Base-by-base conservation (phyloP, 352 stramenopile genomes). In the Globisporangium yorkense region DNA sequence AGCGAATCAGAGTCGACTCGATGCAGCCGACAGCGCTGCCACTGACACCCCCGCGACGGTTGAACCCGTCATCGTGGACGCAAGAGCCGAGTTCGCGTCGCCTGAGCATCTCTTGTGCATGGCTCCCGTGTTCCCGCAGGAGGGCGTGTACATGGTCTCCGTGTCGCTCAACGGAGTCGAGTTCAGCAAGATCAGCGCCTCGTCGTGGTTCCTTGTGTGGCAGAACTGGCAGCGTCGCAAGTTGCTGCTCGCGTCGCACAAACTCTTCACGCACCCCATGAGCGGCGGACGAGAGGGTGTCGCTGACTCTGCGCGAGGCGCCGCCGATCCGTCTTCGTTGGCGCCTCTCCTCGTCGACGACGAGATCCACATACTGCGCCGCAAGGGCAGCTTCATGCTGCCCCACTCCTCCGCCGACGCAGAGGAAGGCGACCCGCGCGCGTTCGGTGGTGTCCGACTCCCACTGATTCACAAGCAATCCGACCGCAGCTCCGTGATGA, bases 211-310 rank as follows among this genome's bases (percentile, higher is more conserved):
- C 53, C 60, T 91, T 33, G 69, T 72, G n/a, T 94, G 84, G 84
- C 78, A 88, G 29, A 94, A 90, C 59, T 94, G 84, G 84, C 82
- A 92, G 57, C 83, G 79, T 31, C 68, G 81, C 8, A 88, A 88
- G 58, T 69, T 72, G 2, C 31, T 85, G 35, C 65, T 80, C 6
- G 40, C 51, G 1, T 65, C 61, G 5, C 71, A 81, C 52, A 58
- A 56, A 7, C 44, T 80, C 21, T 84, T 81, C 20, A 66, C 67
- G 27, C 61, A 61, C 12, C 58, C 44, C 12, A 56, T 58, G 24
- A 1, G 24, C 15, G 33, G 40, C 5, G 20, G 31, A 12, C n/a
- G 29, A 18, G 60, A 55, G 5, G 40, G 54, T n/a, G 33, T 8
- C 5, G 40, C 43, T 1, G 59, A 16, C 8, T 43, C 29, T 15